Conservation (phyloP, 2,329 filamentous ascomycete species). For the Cadophora luteo-olivacea region DNA sequence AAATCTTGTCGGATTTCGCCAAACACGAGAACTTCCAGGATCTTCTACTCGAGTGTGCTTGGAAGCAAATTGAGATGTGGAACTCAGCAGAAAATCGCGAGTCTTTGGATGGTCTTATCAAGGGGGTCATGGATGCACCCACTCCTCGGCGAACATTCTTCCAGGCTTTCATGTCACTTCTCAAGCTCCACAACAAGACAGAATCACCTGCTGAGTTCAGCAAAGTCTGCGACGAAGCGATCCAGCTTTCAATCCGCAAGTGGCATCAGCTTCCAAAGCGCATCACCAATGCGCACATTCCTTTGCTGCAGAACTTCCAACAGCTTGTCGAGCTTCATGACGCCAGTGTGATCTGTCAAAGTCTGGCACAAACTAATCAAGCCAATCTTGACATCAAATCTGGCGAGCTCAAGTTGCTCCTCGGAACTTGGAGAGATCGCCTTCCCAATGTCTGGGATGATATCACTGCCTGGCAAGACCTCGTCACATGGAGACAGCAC, state of each 20-base stretch:
- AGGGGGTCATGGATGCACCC: constrained; percentile 96
- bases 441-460: constrained; percentile 99
- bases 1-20: constrained; percentile 94
- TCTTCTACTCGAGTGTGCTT: constrained; percentile 90
- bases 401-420: constrained; percentile 89
- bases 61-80: constrained; percentile 97
- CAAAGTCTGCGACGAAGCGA: constrained; percentile 92
- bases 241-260: constrained; percentile 95
- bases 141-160: constrained; percentile 95
- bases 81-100: constrained; percentile 84
- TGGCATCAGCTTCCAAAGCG: constrained; percentile 97
- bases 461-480: constrained; percentile 98
- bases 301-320: constrained; percentile 96
- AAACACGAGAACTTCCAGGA: constrained; percentile 99
- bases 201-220: constrained; percentile 84
- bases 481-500: constrained; percentile 99
- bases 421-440: constrained; percentile 94
- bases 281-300: constrained; percentile 94
- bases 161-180: constrained; percentile 95
- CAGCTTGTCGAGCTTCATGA: constrained; percentile 97
- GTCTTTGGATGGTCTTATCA: constrained; percentile 90
- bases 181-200: constrained; percentile 91
- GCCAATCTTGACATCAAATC: constrained; percentile 92
- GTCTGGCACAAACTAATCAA: constrained; percentile 82
- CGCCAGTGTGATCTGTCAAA: constrained; percentile 94